These are phyloP conservation scores for Eurotiales sp. DNA, from an alignment of 2,329 filamentous ascomycete species.

Conservation along the genomic window DNA sequence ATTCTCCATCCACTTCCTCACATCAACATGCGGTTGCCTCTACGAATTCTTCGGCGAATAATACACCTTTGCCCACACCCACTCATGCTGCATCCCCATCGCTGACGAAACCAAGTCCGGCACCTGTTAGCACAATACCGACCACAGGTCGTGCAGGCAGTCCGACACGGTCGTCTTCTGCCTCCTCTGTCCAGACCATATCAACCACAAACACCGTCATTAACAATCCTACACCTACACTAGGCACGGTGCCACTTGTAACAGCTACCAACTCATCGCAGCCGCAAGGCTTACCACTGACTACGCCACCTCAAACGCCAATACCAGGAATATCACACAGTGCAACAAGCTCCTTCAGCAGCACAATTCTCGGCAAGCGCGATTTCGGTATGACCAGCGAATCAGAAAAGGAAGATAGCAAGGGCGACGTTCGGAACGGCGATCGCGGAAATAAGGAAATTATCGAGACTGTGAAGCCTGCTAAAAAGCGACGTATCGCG, in stretches of 20 bases:
- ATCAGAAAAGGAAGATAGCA: constrained; percentile 43
- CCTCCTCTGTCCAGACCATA: constrained; percentile 64
- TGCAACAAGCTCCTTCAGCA: constrained; percentile 51
- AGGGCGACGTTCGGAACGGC: constrained; percentile 18
- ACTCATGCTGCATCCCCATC: constrained; percentile 58
- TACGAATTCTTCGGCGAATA: constrained; percentile 55
- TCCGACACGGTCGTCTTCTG: constrained; percentile 79
- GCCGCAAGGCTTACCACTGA: constrained; percentile 61
- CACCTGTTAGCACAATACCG: constrained; percentile 53
- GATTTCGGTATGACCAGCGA: constrained; percentile 40
- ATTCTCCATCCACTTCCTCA: constrained; percentile 24
- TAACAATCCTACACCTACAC: constrained; percentile 74
- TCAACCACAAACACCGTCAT: constrained; percentile 50
- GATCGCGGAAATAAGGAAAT: neutral
- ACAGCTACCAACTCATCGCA: constrained; percentile 65
- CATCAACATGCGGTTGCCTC: constrained; percentile 32
- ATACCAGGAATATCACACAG: constrained; percentile 50
- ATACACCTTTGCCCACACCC: constrained; percentile 68
- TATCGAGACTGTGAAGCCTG: constrained; percentile 38
- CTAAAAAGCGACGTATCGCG: constrained; percentile 68
- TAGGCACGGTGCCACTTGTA: constrained; percentile 72
- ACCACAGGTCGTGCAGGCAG: constrained; percentile 62
- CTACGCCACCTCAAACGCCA: constrained; percentile 88
- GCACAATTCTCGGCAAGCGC: constrained; percentile 54
- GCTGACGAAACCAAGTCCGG: constrained; percentile 54